A percentile compares a stretch with the other conserved stretches of the same genome.
Evolutionary conservation across 2,329 filamentous ascomycete species (phyloP).

Genomic region (Davidsoniella eucalypti): DNA sequence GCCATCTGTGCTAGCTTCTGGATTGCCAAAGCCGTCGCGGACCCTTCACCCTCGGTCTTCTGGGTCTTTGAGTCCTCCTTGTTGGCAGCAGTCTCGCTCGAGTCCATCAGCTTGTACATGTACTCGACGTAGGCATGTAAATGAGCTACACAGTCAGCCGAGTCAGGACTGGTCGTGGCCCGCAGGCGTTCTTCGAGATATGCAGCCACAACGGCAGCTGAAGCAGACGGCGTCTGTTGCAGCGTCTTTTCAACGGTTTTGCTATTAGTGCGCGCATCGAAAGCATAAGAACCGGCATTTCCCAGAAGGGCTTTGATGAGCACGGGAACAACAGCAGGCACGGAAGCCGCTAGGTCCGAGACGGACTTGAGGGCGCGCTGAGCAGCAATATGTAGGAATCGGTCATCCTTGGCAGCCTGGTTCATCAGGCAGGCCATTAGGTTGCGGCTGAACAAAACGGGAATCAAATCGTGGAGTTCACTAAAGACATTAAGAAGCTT

Average conservation of each 20-base stretch:
- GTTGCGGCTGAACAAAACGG: constrained; percentile 63
- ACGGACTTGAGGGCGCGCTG: constrained; percentile 58
- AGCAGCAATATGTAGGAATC: constrained; percentile 66
- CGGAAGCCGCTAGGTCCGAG: constrained; percentile 43
- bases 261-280: constrained; percentile 72
- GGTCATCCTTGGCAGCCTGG: constrained; percentile 59
- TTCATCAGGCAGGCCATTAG: constrained; percentile 69
- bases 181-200: constrained; percentile 29
- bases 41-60: constrained; percentile 18
- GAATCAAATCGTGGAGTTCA: constrained; percentile 29
- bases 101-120: constrained; percentile 33
- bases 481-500: constrained; percentile 47
- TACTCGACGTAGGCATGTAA: constrained; percentile 37
- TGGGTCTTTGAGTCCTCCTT: constrained; percentile 12
- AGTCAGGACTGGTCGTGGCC: constrained; percentile 9
- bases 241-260: constrained; percentile 69
- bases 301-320: constrained; percentile 54
- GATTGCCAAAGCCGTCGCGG: constrained; percentile 26
- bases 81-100: constrained; percentile 19
- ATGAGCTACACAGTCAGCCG: constrained; percentile 12
- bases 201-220: constrained; percentile 36
- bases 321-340: constrained; percentile 40
- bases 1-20: constrained; percentile 37
- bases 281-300: constrained; percentile 55
- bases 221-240: constrained; percentile 37